These are phyloP conservation scores for Lepidium africanum DNA, from an alignment of 345 rosid genomes.

Conservation along the genomic window DNA sequence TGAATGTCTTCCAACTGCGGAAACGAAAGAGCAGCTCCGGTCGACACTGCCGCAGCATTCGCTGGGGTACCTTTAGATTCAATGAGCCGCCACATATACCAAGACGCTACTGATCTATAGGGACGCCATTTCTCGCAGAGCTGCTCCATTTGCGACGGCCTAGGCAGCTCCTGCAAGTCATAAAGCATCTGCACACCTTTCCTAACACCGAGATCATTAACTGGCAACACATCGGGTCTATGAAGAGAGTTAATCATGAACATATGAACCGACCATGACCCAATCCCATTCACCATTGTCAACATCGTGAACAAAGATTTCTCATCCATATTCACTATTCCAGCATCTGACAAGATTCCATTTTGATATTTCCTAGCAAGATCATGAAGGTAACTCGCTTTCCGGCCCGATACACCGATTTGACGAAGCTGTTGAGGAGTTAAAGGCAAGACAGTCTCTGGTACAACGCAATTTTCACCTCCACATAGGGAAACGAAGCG, in stretches of 20 bases:
- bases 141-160: conserved; percentile 91
- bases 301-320: conserved; percentile 93
- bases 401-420: conserved; percentile 87
- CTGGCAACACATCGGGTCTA: conserved; percentile 92
- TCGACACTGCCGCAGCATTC: conserved; percentile 50
- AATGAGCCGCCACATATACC: conserved; percentile 87
- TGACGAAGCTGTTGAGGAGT: conserved; percentile 80
- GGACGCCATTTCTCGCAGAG: conserved; percentile 95
- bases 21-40: conserved; percentile 43
- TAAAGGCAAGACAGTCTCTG: conserved; percentile 61
- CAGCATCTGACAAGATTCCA: conserved; percentile 72
- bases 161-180: conserved; percentile 71
- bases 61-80: conserved; percentile 67
- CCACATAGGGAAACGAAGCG: conserved; percentile 84
- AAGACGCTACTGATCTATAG: conserved; percentile 84
- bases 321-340: conserved; percentile 88
- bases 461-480: conserved; percentile 63
- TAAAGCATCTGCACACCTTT: conserved; percentile 85
- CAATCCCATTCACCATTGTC: conserved; percentile 97
- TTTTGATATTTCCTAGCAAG: conserved; percentile 86
- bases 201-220: conserved; percentile 79
- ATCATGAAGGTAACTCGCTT: conserved; percentile 91
- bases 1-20: conserved; percentile 43
- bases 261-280: conserved; percentile 99
- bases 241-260: conserved; percentile 95